Conservation (phyloP, 345 rosid species). For the Eucalyptus pumila region DNA sequence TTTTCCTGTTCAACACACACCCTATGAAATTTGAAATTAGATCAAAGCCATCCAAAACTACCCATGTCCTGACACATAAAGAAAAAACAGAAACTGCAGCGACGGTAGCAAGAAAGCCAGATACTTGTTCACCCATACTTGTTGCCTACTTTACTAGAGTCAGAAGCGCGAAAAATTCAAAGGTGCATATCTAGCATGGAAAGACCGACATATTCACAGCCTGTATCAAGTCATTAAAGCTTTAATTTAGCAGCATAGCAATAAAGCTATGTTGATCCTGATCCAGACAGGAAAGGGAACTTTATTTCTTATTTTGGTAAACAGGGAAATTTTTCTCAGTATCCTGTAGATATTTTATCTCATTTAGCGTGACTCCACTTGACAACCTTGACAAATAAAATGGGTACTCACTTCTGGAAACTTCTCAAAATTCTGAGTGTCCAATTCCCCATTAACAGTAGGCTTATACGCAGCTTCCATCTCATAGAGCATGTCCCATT, state of each 20-base stretch:
- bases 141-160: neutral
- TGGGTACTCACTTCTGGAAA: slow-evolving; percentile 76
- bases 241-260: neutral
- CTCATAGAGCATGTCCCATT: slow-evolving; percentile 86
- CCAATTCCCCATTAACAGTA: slow-evolving; percentile 74
- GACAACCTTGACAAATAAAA: neutral
- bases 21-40: neutral
- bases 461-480: slow-evolving; percentile 84
- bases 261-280: neutral
- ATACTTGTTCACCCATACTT: neutral
- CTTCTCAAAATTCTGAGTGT: slow-evolving; percentile 96
- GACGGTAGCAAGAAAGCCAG: neutral
- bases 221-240: neutral
- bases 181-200: neutral
- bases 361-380: neutral
- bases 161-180: neutral
- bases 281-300: neutral
- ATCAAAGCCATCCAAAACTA: neutral
- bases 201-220: neutral
- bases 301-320: neutral
- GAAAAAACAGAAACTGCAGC: neutral
- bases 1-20: neutral
- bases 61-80: neutral
- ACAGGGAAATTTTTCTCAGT: neutral
- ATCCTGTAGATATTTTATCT: neutral